Evolutionary conservation across 768 basidiomycete species (phyloP), one percentile per base, ranked within the genome.

Genomic region (Calvatia gigantea): DNA sequence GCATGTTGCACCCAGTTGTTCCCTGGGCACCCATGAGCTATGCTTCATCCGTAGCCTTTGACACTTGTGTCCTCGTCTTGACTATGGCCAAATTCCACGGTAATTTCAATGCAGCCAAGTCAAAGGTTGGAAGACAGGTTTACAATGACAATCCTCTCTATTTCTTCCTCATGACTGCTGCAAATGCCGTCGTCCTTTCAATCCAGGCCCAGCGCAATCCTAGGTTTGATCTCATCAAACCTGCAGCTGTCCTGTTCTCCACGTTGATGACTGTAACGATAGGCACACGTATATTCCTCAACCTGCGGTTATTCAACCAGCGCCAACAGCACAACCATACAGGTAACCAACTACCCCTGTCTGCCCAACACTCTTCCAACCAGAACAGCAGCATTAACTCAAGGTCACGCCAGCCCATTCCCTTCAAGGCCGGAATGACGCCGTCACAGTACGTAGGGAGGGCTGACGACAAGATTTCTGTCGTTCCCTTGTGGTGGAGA

Each of bases 11-110:
- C 28, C 51, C 51, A 23, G 39, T 43, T 28, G 51, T 42, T 1
- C 51, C 51, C 11, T 53, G 51, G 51, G 39, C 51, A 7, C 51
- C 51, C 12, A 53, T 53, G 42, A 53, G 51, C 41, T 53, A 43
- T 27, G 51, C 51, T 32, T 53, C 51, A 29, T 53, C 51, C 11
- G 51, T 53, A 15, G 51, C 51, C 15, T 53, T 43, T 11, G 51
- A 53, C 27, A 53, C 41, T 23, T 53, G 51, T n/a, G 51, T 53
- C 29, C 42, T 53, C 14, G 21, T 44, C 25, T 28, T 53, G 28
- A 53, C 51, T 7, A 3, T 53, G 3, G 51, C 51, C 29, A 41
- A 31, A 23, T 53, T 53, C 25, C 51, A 38, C 5, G 42, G 51
- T 11, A 53, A 43, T 21, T 3, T 25, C 31, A 33, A 29, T 15